Percentiles rank a stretch among this genome's conserved stretches.
Evolutionary conservation across 768 basidiomycete genomes (phyloP).

Genomic region (Trametes sanguinea): DNA sequence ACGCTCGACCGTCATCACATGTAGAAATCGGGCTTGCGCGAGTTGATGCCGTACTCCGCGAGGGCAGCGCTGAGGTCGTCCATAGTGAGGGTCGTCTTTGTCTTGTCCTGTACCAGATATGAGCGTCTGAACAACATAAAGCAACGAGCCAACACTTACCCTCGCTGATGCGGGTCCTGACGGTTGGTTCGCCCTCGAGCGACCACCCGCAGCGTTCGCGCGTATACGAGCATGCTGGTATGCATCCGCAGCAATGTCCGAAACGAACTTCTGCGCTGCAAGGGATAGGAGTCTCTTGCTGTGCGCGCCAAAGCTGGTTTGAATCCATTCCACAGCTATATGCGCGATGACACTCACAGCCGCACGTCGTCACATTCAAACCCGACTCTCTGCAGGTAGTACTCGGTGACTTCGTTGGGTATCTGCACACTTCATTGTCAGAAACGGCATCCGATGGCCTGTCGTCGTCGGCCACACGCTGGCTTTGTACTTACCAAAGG

Average conservation of each 20-base stretch:
- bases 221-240: slow-evolving; percentile 97
- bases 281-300: slow-evolving; percentile 94
- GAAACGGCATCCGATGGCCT: too few species aligned
- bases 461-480: neutral
- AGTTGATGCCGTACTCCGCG: slow-evolving; percentile 93
- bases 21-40: slow-evolving; percentile 94
- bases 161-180: slow-evolving; percentile 63
- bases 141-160: slow-evolving; percentile 42
- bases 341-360: slow-evolving; percentile 54
- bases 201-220: slow-evolving; percentile 79
- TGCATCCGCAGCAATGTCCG: slow-evolving; percentile 94
- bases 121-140: neutral
- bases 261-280: slow-evolving; percentile 97
- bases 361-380: slow-evolving; percentile 95
- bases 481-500: slow-evolving; percentile 67
- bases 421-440: slow-evolving; percentile 53
- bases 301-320: slow-evolving; percentile 5
- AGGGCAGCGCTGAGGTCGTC: slow-evolving; percentile 93
- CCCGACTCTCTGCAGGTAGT: slow-evolving; percentile 93
- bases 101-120: slow-evolving; percentile 64
- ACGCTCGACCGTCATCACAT: slow-evolving; percentile 42
- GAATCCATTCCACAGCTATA: neutral
- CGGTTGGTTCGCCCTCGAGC: slow-evolving; percentile 62
- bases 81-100: slow-evolving; percentile 94
- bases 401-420: slow-evolving; percentile 96